phyloP scores from a whole-genome alignment of 2,329 filamentous ascomycete genomes.

The Thielaviopsis musarum region DNA sequence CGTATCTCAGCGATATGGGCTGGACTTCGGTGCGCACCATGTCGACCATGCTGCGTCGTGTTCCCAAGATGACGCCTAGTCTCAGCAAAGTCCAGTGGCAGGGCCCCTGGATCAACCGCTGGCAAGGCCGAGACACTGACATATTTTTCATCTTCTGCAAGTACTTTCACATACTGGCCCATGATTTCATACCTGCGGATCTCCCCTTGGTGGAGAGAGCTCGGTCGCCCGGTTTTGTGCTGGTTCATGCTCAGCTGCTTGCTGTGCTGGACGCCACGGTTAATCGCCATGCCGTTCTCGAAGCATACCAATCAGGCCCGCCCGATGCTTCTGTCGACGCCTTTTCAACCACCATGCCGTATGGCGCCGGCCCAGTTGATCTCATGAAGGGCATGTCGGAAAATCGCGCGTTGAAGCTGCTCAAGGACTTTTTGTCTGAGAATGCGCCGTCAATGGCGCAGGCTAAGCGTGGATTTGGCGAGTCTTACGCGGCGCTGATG shows the following conservation, averaged over 20 bases:
- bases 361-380: slow-evolving; percentile 42
- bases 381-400: slow-evolving; percentile 71
- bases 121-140: slow-evolving; percentile 77
- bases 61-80: slow-evolving; percentile 47
- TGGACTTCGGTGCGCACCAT: slow-evolving; percentile 36
- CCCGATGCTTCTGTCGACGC: slow-evolving; percentile 44
- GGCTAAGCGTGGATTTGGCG: slow-evolving; percentile 54
- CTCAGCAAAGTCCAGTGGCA: slow-evolving; percentile 67
- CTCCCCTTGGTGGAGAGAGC: slow-evolving; percentile 38
- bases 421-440: slow-evolving; percentile 58
- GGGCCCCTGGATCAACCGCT: slow-evolving; percentile 68
- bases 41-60: slow-evolving; percentile 43
- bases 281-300: slow-evolving; percentile 49
- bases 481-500: slow-evolving; percentile 55
- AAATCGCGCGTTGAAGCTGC: slow-evolving; percentile 65
- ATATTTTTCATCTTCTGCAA: slow-evolving; percentile 86
- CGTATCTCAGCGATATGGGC: slow-evolving; percentile 38
- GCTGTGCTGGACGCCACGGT: slow-evolving; percentile 68
- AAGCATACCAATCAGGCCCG: slow-evolving; percentile 26
- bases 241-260: slow-evolving; percentile 70
- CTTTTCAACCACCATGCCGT: slow-evolving; percentile 41
- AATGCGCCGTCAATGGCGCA: slow-evolving; percentile 22
- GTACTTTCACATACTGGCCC: slow-evolving; percentile 63
- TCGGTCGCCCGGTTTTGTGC: slow-evolving; percentile 58
- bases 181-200: slow-evolving; percentile 49